A percentile compares a stretch with the other conserved stretches of the same genome.
Conservation (phyloP, 1,284 basidiomycete genomes). For the Sporisorium scitamineum region DNA sequence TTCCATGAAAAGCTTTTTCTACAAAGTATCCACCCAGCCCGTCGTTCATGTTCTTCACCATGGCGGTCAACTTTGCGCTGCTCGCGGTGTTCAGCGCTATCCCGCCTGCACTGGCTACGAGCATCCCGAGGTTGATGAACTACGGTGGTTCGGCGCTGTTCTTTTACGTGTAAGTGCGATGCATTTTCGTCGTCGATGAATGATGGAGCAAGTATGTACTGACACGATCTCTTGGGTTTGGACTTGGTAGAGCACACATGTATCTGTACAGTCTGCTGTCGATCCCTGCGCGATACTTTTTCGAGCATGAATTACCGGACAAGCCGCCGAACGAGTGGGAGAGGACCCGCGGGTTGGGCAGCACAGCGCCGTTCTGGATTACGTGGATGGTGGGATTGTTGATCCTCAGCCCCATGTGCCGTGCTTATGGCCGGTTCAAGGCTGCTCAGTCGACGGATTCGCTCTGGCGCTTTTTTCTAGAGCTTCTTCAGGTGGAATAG, state of each 20-base stretch:
- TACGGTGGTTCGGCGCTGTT: slow-evolving; percentile 55
- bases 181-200: no score
- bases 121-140: slow-evolving; percentile 35
- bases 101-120: slow-evolving; percentile 8
- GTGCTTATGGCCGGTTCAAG: slow-evolving; percentile 41
- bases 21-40: slow-evolving; percentile 60
- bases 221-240: background rate
- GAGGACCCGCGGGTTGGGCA: slow-evolving; percentile 17
- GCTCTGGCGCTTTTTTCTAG: slow-evolving; percentile 54
- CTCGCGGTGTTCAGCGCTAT: slow-evolving; percentile 49
- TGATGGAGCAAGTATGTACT: background rate
- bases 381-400: slow-evolving; percentile 27
- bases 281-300: slow-evolving; percentile 31
- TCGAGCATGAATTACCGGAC: slow-evolving; percentile 40
- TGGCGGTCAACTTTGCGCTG: slow-evolving; percentile 49
- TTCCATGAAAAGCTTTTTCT: slow-evolving; percentile 49
- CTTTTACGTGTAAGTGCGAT: slow-evolving; percentile 51
- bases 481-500: background rate
- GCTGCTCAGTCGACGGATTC: slow-evolving; percentile 17
- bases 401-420: slow-evolving; percentile 38
- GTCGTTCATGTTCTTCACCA: slow-evolving; percentile 49
- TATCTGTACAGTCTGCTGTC: slow-evolving; percentile 33
- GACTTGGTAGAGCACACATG: slow-evolving; percentile 26
- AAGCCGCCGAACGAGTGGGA: slow-evolving; percentile 34
- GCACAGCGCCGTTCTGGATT: slow-evolving; percentile 36